Base-by-base conservation (phyloP, 257 asterid genomes). In the Nicotiana attenuata region DNA sequence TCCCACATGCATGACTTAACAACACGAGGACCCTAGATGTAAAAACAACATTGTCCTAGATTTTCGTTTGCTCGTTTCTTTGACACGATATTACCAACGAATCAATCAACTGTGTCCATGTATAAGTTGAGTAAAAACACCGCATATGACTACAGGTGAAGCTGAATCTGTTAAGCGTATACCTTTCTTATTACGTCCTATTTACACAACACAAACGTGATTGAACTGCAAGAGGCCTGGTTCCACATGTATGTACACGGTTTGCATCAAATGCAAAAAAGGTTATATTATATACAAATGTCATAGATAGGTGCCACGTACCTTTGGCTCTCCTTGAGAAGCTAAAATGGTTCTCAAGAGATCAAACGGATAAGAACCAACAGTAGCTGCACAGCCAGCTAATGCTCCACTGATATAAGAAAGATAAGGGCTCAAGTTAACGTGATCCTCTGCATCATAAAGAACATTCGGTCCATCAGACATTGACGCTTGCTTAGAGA, bases 311-410 rank as follows among this genome's bases (percentile, higher is more conserved):
- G 22, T 47, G 38, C 16, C 29, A 3, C 1, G 41, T 87, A 96
- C 98, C 98, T 92, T 95, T 61, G 99, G 99, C 85, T 95, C 98
- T 73, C 99, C 99, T 80, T 95, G 99, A 59, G 99, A 95, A 84
- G 99, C 98, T 91, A 95, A 91, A 87, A 95, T 89, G 68, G 99
- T 95, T 85, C 99, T 88, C 76, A 95, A 82, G 65, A 95, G 98
- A 89, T 95, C 99, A 82, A 95, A 95, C 4, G 99, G 99, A 87
- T 95, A 95, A 57, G 99, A 92, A 81, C 98, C 99, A 81, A 95
- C 88, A 1, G 99, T 95, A 71, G 99, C 99, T 6, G 99, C 98
- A 87, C 96, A 93, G 52, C 99, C 99, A 10, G 99, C 96, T 75
- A 95, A 81, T 65, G 97, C 93, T 80, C 99, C 99, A 82, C 99